A percentile compares a stretch with the other conserved stretches of the same genome.
These are phyloP conservation scores for Chaetomiaceae sp. DNA, from an alignment of 2,329 filamentous ascomycete genomes.

Conservation along the genomic window DNA sequence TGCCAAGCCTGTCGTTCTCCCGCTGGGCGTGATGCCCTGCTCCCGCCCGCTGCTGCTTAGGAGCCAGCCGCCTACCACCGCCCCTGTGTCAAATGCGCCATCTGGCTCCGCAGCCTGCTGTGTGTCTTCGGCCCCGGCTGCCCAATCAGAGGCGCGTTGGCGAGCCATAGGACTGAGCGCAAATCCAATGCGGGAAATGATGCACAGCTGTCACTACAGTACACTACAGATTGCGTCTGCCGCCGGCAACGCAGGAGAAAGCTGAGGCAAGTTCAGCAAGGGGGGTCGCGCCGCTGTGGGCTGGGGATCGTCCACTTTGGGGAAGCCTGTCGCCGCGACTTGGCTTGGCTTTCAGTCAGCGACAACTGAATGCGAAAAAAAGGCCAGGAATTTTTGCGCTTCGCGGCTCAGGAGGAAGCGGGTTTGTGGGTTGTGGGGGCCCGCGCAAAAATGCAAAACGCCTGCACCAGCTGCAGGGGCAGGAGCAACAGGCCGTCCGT, in stretches of 20 bases:
- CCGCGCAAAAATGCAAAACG: slow-evolving; percentile 5
- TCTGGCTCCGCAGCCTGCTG: too few relatives aligned
- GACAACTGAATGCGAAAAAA: neutral
- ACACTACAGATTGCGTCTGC: neutral
- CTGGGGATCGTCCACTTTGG: neutral
- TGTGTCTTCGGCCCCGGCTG: too few relatives aligned
- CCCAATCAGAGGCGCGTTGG: too few relatives aligned
- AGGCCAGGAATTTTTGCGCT: neutral
- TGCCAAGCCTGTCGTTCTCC: slow-evolving; percentile 1
- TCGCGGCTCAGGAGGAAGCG: too few relatives aligned
- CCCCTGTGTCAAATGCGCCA: too few relatives aligned
- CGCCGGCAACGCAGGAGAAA: neutral
- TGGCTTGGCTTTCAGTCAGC: neutral
- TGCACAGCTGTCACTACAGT: neutral
- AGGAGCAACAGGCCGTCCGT: too few relatives aligned
- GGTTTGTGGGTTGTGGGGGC: slow-evolving; percentile 4
- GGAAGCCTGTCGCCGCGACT: neutral
- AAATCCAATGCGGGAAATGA: slow-evolving; percentile 8
- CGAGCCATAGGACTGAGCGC: too few relatives aligned
- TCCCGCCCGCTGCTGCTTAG: too few relatives aligned
- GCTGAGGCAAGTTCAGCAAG: neutral
- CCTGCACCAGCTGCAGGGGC: too few relatives aligned
- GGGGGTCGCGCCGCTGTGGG: neutral
- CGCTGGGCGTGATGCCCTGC: too few relatives aligned
- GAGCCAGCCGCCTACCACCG: too few relatives aligned